These are phyloP conservation scores for Atkinsonella hypoxylon DNA, from an alignment of 2,329 filamentous ascomycete species.

Conservation along the genomic window DNA sequence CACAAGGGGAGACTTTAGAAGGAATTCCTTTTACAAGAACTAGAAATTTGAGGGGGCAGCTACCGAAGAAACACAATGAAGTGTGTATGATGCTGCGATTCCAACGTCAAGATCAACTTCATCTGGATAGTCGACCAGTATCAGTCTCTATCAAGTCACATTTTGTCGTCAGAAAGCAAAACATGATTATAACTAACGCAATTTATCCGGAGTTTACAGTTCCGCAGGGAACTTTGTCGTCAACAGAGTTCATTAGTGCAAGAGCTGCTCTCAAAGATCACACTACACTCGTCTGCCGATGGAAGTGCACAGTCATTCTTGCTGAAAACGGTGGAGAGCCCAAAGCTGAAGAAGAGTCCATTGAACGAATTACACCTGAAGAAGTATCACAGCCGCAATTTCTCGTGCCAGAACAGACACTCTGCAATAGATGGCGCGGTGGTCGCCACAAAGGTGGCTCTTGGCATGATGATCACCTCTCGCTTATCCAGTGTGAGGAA, in stretches of 20 bases:
- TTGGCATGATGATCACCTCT: constrained; percentile 8
- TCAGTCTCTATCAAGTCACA: constrained; percentile 29
- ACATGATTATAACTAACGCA: constrained; percentile 43
- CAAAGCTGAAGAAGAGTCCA: constrained; percentile 23
- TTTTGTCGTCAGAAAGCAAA: constrained; percentile 27
- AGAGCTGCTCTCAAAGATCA: not conserved
- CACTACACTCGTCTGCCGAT: constrained; percentile 36
- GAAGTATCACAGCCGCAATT: constrained; percentile 21
- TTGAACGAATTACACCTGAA: constrained; percentile 19
- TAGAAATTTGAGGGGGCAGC: constrained; percentile 21
- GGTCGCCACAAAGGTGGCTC: constrained; percentile 19
- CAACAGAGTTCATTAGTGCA: constrained; percentile 13
- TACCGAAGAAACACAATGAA: constrained; percentile 30
- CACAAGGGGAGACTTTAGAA: constrained; percentile 18
- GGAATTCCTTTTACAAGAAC: constrained; percentile 27
- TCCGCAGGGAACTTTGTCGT: not conserved
- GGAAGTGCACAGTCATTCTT: constrained; percentile 25
- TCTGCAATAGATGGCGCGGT: constrained; percentile 23
- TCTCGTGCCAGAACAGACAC: constrained; percentile 16
- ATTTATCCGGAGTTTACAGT: constrained; percentile 28
- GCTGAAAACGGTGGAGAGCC: constrained; percentile 10
- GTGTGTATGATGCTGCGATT: constrained; percentile 25
- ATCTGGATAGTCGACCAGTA: constrained; percentile 21
- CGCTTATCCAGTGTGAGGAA: not conserved
- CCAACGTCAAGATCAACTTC: constrained; percentile 23